Conservation (phyloP, 1,284 basidiomycete genomes). For the Tilletiopsis washingtonensis region DNA sequence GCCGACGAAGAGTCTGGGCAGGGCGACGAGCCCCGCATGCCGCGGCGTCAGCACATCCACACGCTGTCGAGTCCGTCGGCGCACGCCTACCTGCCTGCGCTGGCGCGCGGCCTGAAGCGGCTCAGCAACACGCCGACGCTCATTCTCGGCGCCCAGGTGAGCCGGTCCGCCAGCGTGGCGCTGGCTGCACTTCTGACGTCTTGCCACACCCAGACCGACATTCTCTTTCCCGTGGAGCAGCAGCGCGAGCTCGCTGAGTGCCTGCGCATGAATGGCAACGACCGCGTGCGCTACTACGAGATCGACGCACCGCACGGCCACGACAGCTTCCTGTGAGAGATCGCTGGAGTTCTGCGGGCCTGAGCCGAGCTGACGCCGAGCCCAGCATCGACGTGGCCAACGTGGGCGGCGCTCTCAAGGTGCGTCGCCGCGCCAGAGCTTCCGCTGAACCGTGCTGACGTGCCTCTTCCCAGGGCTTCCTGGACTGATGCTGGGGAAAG, state of each 20-base stretch:
- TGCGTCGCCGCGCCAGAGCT: no score
- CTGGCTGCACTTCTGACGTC: no score
- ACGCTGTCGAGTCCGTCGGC: conserved; percentile 53
- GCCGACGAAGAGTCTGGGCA: conserved; percentile 35
- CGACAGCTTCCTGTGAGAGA: conserved; percentile 73
- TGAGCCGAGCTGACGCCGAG: background rate
- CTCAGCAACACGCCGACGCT: conserved; percentile 72
- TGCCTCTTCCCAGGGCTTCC: no score
- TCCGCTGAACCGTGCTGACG: no score
- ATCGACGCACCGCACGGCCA: conserved; percentile 91
- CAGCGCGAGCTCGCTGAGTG: conserved; percentile 92
- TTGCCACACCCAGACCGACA: conserved; percentile 97
- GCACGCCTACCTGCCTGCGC: conserved; percentile 65
- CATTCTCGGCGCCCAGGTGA: conserved; percentile 74
- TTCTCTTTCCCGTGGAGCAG: conserved; percentile 93
- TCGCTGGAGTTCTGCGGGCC: background rate
- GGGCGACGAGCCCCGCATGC: conserved; percentile 28
- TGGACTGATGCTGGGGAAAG: no score
- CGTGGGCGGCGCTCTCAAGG: conserved; percentile 69
- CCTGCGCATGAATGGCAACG: conserved; percentile 68
- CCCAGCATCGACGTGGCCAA: conserved; percentile 63
- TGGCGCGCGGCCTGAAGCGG: conserved; percentile 73
- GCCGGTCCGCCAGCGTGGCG: no score
- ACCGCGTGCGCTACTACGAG: conserved; percentile 87
- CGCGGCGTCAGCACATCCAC: conserved; percentile 53